Base-by-base conservation (phyloP, 1,139 yeast species). In the Hyphopichia pseudoburtonii region DNA sequence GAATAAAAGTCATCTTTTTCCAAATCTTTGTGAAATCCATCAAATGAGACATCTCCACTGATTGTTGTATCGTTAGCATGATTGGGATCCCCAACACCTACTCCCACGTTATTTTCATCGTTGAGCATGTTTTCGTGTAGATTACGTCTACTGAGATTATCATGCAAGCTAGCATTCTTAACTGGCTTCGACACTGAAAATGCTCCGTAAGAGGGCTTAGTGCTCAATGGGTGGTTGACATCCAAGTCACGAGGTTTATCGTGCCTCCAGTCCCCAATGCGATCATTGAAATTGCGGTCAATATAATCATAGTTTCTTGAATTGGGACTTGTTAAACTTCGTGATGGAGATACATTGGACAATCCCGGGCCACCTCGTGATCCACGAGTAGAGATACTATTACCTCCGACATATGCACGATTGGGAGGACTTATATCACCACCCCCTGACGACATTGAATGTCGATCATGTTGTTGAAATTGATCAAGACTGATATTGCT, bases 41-140 rank as follows among this genome's bases (percentile, higher is more conserved):
- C n/a, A n/a, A 22, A 28, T 17, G 19, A 17, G 24, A 23, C 16
- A 22, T 34, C 36, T 8, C 32, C 21, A 11, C 25, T 17, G 10
- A 19, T 28, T 7, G 18, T 22, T 3, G 18, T 17, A 17, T 25
- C 25, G 16, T 27, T 27, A 27, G 9, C 12, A n/a, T n/a, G n/a
- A n/a, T n/a, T n/a, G n/a, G n/a, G n/a, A n/a, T n/a, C n/a, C n/a
- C n/a, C n/a, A 3, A 18, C 9, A 16, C 22, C 24, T 10, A 18
- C 24, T 12, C 23, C 32, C 3, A 21, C n/a, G 24, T 11, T 14
- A 7, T 11, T n/a, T n/a, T 8, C 10, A 9, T 14, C 4, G 3
- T 33, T 25, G 31, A 46, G 33, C 50, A 46, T 46, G 25, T 39
- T 30, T 19, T 44, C 45, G 31, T 46, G 50, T 3, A 45, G 37